phyloP scores from a whole-genome alignment of 495 filamentous ascomycete species.

The Letharia lupina region DNA sequence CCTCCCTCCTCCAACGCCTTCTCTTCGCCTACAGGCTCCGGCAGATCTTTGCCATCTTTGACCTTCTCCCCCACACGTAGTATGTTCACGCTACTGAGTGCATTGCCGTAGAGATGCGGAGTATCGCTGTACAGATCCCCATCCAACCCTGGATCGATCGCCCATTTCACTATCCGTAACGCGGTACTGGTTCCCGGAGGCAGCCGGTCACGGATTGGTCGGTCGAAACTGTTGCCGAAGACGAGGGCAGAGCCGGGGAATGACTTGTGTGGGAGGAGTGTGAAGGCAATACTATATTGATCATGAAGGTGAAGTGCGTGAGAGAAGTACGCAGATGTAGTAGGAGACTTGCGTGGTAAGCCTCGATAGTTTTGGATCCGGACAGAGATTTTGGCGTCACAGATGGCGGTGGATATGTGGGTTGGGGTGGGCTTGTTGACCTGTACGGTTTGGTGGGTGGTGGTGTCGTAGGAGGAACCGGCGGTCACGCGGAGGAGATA shows the following conservation, averaged over 20 bases:
- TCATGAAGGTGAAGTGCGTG: constrained; percentile 59
- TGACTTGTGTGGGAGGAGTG: constrained; percentile 57
- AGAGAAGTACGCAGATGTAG: constrained; percentile 65
- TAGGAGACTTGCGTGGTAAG: constrained; percentile 49
- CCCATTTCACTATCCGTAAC: constrained; percentile 74
- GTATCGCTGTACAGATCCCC: constrained; percentile 79
- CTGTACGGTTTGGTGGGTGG: constrained; percentile 55
- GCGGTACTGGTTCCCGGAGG: constrained; percentile 77
- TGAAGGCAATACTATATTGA: constrained; percentile 72
- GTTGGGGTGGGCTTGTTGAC: constrained; percentile 59
- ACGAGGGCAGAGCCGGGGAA: constrained; percentile 67
- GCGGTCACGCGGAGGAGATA: constrained; percentile 66
- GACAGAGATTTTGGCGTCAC: constrained; percentile 56
- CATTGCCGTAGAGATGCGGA: constrained; percentile 76
- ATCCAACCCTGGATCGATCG: constrained; percentile 78
- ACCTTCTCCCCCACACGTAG: constrained; percentile 55
- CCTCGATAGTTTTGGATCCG: constrained; percentile 57
- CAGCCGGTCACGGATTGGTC: constrained; percentile 74
- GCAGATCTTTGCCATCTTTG: constrained; percentile 25
- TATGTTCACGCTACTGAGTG: constrained; percentile 62
- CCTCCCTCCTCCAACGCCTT: constrained; percentile 61
- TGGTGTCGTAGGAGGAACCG: constrained; percentile 60
- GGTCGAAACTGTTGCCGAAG: constrained; percentile 89
- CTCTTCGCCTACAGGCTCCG: constrained; percentile 27
- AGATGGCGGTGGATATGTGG: constrained; percentile 50